Conservation (phyloP, 495 filamentous ascomycete genomes). For the Extremus antarcticus region DNA sequence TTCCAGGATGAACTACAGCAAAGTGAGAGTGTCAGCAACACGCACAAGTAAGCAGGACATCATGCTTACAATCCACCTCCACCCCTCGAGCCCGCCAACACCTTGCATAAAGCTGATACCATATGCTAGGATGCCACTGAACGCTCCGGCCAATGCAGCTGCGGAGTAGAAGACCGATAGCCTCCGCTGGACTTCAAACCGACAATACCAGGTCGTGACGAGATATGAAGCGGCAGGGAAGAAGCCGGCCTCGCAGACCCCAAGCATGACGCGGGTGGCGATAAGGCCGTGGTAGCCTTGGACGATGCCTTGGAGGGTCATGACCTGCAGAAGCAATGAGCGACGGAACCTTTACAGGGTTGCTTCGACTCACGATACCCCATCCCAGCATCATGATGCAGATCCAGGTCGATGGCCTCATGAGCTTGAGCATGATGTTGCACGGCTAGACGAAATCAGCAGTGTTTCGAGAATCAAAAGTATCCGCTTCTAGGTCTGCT, state of each 20-base stretch:
- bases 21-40: background rate
- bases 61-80: slow-evolving; percentile 57
- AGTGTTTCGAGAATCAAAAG: too few relatives aligned
- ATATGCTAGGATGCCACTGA: slow-evolving; percentile 58
- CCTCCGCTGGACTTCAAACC: slow-evolving; percentile 54
- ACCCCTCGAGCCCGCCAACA: slow-evolving; percentile 39
- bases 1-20: slow-evolving; percentile 27
- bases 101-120: slow-evolving; percentile 58
- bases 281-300: slow-evolving; percentile 21
- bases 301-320: background rate
- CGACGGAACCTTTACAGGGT: slow-evolving; percentile 58
- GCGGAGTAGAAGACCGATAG: slow-evolving; percentile 62
- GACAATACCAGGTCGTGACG: slow-evolving; percentile 6
- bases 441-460: too few relatives aligned
- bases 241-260: slow-evolving; percentile 51
- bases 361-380: slow-evolving; percentile 47
- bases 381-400: slow-evolving; percentile 52
- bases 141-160: slow-evolving; percentile 54
- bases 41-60: background rate
- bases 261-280: slow-evolving; percentile 51
- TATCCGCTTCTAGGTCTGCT: too few relatives aligned
- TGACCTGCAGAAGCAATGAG: slow-evolving; percentile 35
- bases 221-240: slow-evolving; percentile 64
- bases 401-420: slow-evolving; percentile 57
- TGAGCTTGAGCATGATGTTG: slow-evolving; percentile 56